Conservation (phyloP, 2,329 filamentous ascomycete species). For the Aphanocladium album region DNA sequence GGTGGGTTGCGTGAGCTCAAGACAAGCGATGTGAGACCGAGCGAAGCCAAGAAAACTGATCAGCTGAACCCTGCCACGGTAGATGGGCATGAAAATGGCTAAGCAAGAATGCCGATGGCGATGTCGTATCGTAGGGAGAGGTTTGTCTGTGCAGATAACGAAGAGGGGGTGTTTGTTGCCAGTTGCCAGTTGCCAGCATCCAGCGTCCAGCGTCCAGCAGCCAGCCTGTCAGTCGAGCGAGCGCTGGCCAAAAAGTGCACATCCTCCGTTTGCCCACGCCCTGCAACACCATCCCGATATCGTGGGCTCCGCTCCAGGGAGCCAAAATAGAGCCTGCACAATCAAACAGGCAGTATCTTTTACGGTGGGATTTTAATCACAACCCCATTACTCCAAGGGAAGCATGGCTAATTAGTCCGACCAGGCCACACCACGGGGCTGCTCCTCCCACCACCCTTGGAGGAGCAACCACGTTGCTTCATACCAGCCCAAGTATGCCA, state of each 20-base stretch:
- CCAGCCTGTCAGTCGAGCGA: too few relatives aligned
- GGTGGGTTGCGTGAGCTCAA: conserved; percentile 1
- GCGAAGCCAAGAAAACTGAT: background rate
- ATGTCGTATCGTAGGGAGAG: background rate
- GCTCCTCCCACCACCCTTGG: background rate
- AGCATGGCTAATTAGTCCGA: background rate
- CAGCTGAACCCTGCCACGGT: background rate
- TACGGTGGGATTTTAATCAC: background rate
- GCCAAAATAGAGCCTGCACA: background rate
- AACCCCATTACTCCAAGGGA: background rate
- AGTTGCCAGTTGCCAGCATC: background rate
- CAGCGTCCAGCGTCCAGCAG: too few relatives aligned
- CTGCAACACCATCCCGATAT: background rate
- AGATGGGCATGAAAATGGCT: background rate
- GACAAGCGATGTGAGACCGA: background rate
- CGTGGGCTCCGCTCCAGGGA: background rate
- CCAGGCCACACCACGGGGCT: conserved; percentile 1
- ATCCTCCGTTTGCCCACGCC: too few relatives aligned
- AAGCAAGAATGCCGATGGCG: background rate
- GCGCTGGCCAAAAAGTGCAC: too few relatives aligned
- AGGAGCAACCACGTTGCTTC: background rate
- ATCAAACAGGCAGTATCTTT: background rate
- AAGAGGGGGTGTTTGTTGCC: background rate
- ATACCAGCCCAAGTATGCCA: conserved; percentile 4
- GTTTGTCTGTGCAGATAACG: background rate